Conservation (phyloP, 2,329 filamentous ascomycete species). For the Scorias spongiosa region DNA sequence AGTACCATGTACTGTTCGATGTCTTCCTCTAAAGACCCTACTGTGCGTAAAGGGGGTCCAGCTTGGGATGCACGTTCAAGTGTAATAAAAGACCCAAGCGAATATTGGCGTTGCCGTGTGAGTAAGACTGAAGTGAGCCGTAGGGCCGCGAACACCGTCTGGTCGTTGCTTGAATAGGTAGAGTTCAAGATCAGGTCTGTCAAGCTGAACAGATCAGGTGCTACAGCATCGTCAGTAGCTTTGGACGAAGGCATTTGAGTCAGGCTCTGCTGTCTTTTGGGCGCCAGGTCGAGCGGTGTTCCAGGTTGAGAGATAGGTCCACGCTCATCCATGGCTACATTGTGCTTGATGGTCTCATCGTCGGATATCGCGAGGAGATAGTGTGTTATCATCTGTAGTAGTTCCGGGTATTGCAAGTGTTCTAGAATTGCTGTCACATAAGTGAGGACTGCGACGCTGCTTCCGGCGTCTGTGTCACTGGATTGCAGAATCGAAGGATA, state of each 20-base stretch:
- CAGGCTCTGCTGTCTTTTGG: slow-evolving; percentile 68
- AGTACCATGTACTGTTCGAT: slow-evolving; percentile 55
- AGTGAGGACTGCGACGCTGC: slow-evolving; percentile 86
- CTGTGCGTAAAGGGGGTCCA: slow-evolving; percentile 38
- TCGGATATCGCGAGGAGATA: slow-evolving; percentile 78
- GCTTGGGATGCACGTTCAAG: slow-evolving; percentile 32
- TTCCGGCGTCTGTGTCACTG: slow-evolving; percentile 91
- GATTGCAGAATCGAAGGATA: slow-evolving; percentile 94
- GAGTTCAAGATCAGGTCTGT: slow-evolving; percentile 82
- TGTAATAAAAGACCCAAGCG: slow-evolving; percentile 59
- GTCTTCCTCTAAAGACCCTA: slow-evolving; percentile 61
- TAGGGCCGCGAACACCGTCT: slow-evolving; percentile 79
- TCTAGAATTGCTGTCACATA: slow-evolving; percentile 86
- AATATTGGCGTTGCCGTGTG: slow-evolving; percentile 75
- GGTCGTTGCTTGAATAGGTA: slow-evolving; percentile 65
- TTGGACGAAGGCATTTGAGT: slow-evolving; percentile 71
- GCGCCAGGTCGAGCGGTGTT: slow-evolving; percentile 16
- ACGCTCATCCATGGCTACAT: neutral
- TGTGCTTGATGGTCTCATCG: slow-evolving; percentile 9
- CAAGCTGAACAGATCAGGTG: slow-evolving; percentile 81
- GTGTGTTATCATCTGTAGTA: slow-evolving; percentile 84
- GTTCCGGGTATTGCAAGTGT: slow-evolving; percentile 78
- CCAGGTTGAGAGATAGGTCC: neutral
- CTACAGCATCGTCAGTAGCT: slow-evolving; percentile 57
- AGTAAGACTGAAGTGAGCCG: slow-evolving; percentile 77